phyloP scores from a whole-genome alignment of 176 grass and related monocot genomes.

The Bothriochloa decipiens region DNA sequence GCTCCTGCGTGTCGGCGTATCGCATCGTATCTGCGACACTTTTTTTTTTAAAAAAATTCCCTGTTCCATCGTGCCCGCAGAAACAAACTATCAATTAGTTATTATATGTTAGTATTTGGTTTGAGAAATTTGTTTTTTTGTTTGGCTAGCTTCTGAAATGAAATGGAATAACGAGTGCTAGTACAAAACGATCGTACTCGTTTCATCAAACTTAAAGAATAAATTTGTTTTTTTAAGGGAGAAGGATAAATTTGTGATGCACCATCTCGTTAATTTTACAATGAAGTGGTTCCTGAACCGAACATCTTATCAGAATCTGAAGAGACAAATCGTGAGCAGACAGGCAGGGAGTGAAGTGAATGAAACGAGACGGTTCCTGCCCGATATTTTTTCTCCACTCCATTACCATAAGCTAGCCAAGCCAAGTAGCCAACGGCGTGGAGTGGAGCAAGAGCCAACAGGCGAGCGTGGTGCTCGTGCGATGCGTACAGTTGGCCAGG shows the following conservation, averaged over 20 bases:
- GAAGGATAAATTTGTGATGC: neutral
- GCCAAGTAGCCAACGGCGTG: constrained; percentile 18
- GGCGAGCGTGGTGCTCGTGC: constrained; percentile 11
- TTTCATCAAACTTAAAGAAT: neutral
- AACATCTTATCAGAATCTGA: too few species aligned
- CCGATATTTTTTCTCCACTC: constrained; percentile 30
- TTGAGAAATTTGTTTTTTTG: neutral
- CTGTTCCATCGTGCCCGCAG: neutral
- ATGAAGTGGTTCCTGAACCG: too few species aligned
- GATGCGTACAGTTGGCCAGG: constrained; percentile 13
- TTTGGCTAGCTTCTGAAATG: neutral
- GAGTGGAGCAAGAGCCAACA: neutral
- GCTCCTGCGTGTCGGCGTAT: neutral
- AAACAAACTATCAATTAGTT: neutral
- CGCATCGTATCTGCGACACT: constrained; percentile 20
- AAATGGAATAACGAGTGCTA: neutral
- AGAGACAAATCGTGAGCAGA: neutral
- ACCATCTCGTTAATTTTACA: too few species aligned
- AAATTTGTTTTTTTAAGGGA: neutral
- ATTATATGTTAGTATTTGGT: neutral
- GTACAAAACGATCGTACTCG: too few species aligned
- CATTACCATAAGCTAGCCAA: neutral
- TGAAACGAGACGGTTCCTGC: neutral
- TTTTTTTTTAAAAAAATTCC: neutral
- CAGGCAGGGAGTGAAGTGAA: neutral